Percentiles rank a stretch among this genome's conserved stretches.
phyloP scores from a whole-genome alignment of 1,284 basidiomycete genomes.

The Xerocomus nothofagi region DNA sequence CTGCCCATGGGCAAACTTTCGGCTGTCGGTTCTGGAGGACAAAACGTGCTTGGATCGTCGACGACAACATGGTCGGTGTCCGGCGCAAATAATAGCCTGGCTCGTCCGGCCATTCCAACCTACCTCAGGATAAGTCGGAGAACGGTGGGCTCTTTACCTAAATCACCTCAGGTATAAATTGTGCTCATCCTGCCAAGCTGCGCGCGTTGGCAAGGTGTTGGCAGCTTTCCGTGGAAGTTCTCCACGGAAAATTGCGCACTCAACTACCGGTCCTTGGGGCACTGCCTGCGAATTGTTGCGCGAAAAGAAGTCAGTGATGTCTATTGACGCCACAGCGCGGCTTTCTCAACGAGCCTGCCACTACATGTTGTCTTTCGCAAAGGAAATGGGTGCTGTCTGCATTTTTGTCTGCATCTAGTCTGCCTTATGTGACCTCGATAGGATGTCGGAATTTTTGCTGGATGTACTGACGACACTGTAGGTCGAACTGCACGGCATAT shows the following conservation, averaged over 20 bases:
- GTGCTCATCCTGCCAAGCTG: background rate
- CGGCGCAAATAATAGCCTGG: background rate
- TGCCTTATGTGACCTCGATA: too few species aligned
- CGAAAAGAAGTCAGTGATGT: too few species aligned
- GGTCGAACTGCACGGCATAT: too few species aligned
- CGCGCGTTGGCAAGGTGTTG: conserved; percentile 6
- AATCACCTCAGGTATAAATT: background rate
- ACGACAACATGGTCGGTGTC: too few species aligned
- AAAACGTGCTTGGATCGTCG: background rate
- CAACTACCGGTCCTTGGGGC: background rate
- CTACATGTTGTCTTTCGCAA: too few species aligned
- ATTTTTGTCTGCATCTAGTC: too few species aligned
- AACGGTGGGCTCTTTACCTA: too few species aligned
- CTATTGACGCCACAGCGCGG: too few species aligned
- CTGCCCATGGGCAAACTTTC: background rate
- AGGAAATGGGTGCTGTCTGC: too few species aligned
- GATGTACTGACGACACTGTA: too few species aligned
- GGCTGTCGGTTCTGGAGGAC: background rate
- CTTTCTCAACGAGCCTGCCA: too few species aligned
- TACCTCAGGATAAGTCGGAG: background rate
- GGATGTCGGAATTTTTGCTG: too few species aligned
- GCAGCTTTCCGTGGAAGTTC: conserved; percentile 5
- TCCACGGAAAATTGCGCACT: background rate
- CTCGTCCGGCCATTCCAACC: background rate
- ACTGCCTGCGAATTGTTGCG: background rate